A percentile compares a stretch with the other conserved stretches of the same genome.
Conservation (phyloP, 164 flowering plant species). For the Macadamia integrifolia region DNA sequence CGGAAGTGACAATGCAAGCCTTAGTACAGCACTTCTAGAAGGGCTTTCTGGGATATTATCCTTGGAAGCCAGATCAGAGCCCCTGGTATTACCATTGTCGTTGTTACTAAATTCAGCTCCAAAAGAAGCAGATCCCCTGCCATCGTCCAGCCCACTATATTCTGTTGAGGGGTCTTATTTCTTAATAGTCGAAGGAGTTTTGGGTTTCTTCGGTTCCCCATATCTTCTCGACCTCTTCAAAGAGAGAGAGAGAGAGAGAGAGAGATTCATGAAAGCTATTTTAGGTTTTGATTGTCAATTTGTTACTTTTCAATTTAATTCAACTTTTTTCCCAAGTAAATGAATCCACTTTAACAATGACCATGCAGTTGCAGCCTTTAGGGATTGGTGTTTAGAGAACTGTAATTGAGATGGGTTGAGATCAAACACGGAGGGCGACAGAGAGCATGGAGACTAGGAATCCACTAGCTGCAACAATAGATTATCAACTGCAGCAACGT, state of each 20-base stretch:
- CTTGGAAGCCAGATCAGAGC: constrained; percentile 9
- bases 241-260: constrained; percentile 8
- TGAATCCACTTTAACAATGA: too few relatives aligned
- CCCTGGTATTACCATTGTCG: constrained; percentile 5
- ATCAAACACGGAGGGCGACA: constrained; percentile 40
- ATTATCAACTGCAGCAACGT: constrained; percentile 32
- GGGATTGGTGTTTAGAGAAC: constrained; percentile 6
- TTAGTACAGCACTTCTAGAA: constrained; percentile 62
- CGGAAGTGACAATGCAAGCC: constrained; percentile 67
- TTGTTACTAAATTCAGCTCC: too few relatives aligned
- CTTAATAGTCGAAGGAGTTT: constrained; percentile 11
- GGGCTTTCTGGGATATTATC: constrained; percentile 13
- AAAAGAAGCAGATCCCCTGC: constrained; percentile 6
- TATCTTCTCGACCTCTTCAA: constrained; percentile 30
- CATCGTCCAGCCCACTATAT: constrained; percentile 11
- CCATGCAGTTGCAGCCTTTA: too few relatives aligned
- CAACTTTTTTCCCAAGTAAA: too few relatives aligned
- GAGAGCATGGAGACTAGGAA: constrained; percentile 63
- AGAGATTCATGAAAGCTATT: too few relatives aligned
- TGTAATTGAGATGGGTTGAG: constrained; percentile 52
- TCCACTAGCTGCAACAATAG: constrained; percentile 43
- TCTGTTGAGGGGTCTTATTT: constrained; percentile 11
- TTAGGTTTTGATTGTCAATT: too few relatives aligned
- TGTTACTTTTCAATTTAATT: too few relatives aligned
- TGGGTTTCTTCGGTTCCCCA: constrained; percentile 16